phyloP scores from a whole-genome alignment of 306 rosid genomes.

The Vigna reflexopilosa region DNA sequence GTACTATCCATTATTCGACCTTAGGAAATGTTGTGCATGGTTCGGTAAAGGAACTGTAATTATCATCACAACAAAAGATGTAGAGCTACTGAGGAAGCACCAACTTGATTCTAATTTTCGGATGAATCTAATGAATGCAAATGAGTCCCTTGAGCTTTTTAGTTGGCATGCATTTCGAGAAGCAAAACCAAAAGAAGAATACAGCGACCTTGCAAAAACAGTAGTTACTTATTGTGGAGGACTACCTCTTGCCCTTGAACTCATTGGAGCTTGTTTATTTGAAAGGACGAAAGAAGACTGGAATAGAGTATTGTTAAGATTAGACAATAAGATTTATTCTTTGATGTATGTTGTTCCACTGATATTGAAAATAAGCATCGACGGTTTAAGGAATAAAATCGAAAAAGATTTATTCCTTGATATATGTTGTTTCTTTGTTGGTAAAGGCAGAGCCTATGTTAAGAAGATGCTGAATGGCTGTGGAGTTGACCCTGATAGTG shows the following conservation, averaged over 20 bases:
- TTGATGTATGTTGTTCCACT: too few species aligned
- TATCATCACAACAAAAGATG: too few species aligned
- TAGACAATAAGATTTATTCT: too few species aligned
- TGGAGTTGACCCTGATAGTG: conserved; percentile 37
- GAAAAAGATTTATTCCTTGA: conserved; percentile 45
- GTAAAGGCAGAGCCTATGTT: conserved; percentile 26
- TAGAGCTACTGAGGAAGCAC: neutral
- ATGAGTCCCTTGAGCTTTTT: neutral
- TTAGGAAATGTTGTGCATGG: neutral
- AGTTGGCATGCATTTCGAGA: neutral
- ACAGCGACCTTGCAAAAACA: neutral
- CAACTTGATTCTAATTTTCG: too few species aligned
- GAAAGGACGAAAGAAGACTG: neutral
- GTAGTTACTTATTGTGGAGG: neutral
- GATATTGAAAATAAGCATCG: neutral
- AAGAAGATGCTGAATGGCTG: conserved; percentile 35
- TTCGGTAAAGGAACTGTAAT: neutral
- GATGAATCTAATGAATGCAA: too few species aligned
- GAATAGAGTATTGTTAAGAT: neutral
- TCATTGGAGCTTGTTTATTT: neutral
- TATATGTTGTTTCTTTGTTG: conserved; percentile 48
- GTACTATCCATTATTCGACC: neutral
- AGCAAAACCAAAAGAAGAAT: neutral
- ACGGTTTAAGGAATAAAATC: too few species aligned
- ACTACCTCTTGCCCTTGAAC: neutral